phyloP scores from a whole-genome alignment of 169 alveolate genomes.

The Eimeria falciformis region DNA sequence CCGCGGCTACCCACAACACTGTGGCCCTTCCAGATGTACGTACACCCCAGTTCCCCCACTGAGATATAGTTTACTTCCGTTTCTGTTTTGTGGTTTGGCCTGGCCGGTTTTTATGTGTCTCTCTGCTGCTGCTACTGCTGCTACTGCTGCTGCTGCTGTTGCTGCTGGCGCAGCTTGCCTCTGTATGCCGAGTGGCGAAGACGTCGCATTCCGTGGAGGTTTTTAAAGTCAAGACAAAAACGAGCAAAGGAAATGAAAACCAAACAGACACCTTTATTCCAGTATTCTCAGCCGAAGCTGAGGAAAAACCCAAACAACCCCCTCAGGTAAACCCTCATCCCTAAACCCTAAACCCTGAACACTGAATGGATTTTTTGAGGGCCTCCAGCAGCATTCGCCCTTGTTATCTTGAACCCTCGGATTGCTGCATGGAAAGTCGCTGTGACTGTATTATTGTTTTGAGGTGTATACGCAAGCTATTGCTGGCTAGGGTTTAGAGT shows the following conservation, averaged over 20 bases:
- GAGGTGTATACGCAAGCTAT: too few species aligned
- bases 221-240: not conserved
- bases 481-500: not conserved
- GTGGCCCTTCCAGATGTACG: conserved; percentile 32
- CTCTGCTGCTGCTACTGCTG: conserved; percentile 9
- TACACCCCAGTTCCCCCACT: not conserved
- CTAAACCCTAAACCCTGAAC: not conserved
- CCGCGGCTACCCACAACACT: conserved; percentile 14
- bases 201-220: not conserved
- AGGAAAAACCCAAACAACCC: too few species aligned
- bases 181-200: not conserved
- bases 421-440: too few species aligned
- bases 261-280: not conserved
- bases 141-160: not conserved
- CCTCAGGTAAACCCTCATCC: not conserved
- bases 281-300: not conserved
- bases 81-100: not conserved
- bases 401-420: not conserved
- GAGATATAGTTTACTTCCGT: not conserved
- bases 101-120: not conserved
- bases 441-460: too few species aligned
- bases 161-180: not conserved
- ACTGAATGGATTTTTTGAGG: not conserved
- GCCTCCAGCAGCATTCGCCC: not conserved
- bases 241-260: not conserved